These are phyloP conservation scores for Rutstroemia sydowiana DNA, from an alignment of 2,329 filamentous ascomycete species.

Conservation along the genomic window DNA sequence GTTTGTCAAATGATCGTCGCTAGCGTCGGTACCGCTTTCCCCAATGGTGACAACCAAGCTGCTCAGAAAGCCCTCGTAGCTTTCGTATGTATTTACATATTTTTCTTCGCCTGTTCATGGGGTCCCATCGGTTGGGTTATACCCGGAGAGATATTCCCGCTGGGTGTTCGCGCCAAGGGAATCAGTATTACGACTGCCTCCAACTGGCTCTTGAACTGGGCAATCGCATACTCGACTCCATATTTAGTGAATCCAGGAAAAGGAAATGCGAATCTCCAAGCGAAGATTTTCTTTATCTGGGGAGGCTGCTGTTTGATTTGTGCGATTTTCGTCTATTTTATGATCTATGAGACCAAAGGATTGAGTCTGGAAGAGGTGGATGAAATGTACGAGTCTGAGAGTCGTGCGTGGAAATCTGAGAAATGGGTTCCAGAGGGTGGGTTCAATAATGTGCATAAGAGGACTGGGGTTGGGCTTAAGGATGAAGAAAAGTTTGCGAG, in stretches of 20 bases:
- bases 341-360: conserved; percentile 62
- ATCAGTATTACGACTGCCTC: conserved; percentile 77
- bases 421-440: conserved; percentile 2
- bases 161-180: conserved; percentile 59
- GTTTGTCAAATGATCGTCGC: conserved; percentile 81
- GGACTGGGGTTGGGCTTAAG: no score
- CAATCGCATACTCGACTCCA: conserved; percentile 60
- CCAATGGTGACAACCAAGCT: conserved; percentile 32
- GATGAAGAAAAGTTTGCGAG: no score
- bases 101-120: conserved; percentile 10
- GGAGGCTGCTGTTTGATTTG: conserved; percentile 46
- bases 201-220: conserved; percentile 85
- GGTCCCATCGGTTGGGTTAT: conserved; percentile 58
- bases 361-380: conserved; percentile 66
- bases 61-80: conserved; percentile 39
- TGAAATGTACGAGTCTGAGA: conserved; percentile 40
- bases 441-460: not conserved
- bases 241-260: conserved; percentile 52
- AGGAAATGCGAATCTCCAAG: conserved; percentile 26
- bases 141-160: conserved; percentile 82
- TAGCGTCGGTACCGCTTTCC: conserved; percentile 42
- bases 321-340: conserved; percentile 46
- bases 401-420: conserved; percentile 1
- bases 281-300: conserved; percentile 46
- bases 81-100: conserved; percentile 53